Conservation (phyloP, 73 alveolate species). For the Breviolum minutum region DNA sequence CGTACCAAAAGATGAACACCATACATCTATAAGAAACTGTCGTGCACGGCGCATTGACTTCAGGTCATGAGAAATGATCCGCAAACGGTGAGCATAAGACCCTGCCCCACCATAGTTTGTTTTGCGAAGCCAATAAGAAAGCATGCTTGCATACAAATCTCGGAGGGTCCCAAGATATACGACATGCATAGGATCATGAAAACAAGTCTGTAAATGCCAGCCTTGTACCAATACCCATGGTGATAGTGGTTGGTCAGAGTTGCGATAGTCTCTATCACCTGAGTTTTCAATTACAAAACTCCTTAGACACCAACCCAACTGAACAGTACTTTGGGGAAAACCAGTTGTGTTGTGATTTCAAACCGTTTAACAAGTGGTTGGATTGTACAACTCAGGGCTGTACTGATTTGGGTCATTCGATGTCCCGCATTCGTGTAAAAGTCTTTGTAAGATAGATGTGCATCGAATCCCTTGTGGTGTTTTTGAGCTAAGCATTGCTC, state of each 20-base stretch:
- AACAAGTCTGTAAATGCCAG: not conserved
- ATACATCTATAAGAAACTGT: not conserved
- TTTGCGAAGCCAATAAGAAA: not conserved
- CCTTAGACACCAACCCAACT: not conserved
- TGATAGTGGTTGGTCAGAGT: not conserved
- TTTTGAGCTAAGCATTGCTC: not conserved
- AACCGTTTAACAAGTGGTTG: not conserved
- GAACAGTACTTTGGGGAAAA: not conserved
- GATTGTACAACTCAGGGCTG: not conserved
- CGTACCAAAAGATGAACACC: not conserved
- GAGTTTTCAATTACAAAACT: not conserved
- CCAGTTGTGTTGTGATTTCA: too few species aligned
- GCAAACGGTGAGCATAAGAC: not conserved
- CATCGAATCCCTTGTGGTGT: not conserved
- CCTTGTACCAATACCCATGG: not conserved
- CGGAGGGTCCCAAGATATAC: not conserved
- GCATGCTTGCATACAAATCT: not conserved
- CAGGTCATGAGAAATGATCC: not conserved
- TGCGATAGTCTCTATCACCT: not conserved
- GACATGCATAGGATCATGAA: slow-evolving; percentile 1
- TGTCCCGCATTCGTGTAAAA: not conserved
- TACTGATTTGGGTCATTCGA: not conserved
- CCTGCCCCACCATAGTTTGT: not conserved
- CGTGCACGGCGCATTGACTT: not conserved
- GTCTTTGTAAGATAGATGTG: not conserved